A percentile compares a stretch with the other conserved stretches of the same genome.
These are phyloP conservation scores for Letharia lupina DNA, from an alignment of 495 filamentous ascomycete genomes.

Conservation along the genomic window DNA sequence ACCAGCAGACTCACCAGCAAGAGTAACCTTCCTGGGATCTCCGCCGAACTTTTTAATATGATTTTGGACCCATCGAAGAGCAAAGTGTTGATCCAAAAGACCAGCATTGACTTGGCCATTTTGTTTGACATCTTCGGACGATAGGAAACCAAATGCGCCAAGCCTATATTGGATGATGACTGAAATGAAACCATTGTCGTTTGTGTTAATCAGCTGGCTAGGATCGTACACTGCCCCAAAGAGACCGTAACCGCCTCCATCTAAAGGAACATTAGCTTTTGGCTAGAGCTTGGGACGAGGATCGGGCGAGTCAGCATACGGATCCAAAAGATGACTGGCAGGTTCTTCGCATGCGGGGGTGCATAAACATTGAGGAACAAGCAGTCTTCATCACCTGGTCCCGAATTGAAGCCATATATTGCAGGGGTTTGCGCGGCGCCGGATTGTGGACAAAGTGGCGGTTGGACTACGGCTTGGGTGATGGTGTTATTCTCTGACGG, in stretches of 20 bases:
- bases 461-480: conserved; percentile 6
- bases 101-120: conserved; percentile 33
- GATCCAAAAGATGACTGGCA: conserved; percentile 25
- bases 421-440: background rate
- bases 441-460: conserved; percentile 14
- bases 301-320: background rate
- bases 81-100: conserved; percentile 32
- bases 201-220: conserved; percentile 37
- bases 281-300: background rate
- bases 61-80: conserved; percentile 30
- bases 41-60: conserved; percentile 37
- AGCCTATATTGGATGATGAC: conserved; percentile 44
- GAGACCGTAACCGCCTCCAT: conserved; percentile 43
- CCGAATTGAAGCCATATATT: conserved; percentile 7
- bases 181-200: conserved; percentile 39
- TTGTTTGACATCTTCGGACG: conserved; percentile 33
- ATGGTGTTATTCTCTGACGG: background rate
- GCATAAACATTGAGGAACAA: conserved; percentile 40
- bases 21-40: conserved; percentile 33
- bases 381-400: conserved; percentile 35
- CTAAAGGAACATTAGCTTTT: background rate
- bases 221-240: conserved; percentile 34
- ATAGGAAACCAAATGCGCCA: conserved; percentile 43
- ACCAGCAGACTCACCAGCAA: conserved; percentile 37
- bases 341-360: conserved; percentile 31